A percentile compares a stretch with the other conserved stretches of the same genome.
These are phyloP conservation scores for Rhodotorula kratochvilovae DNA, from an alignment of 768 basidiomycete genomes.

Conservation along the genomic window DNA sequence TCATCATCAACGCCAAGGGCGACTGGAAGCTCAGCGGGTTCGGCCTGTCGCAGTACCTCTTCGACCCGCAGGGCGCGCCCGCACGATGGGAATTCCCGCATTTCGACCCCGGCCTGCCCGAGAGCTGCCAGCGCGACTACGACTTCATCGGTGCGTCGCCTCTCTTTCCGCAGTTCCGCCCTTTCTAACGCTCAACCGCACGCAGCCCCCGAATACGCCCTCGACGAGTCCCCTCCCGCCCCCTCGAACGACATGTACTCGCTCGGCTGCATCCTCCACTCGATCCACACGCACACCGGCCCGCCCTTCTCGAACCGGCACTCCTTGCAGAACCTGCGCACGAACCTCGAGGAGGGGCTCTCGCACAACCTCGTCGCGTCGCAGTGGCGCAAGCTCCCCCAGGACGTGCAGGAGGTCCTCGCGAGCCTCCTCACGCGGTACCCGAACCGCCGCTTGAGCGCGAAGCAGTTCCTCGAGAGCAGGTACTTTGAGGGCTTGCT, in stretches of 20 bases:
- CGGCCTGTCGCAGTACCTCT: constrained; percentile 74
- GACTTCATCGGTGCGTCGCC: constrained; percentile 68
- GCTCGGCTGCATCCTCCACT: constrained; percentile 82
- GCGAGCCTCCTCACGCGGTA: constrained; percentile 75
- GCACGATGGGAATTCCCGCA: constrained; percentile 87
- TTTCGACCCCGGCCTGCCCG: constrained; percentile 71
- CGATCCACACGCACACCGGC: constrained; percentile 75
- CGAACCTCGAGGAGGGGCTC: constrained; percentile 46
- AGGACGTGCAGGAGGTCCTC: constrained; percentile 67
- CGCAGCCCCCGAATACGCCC: constrained; percentile 84
- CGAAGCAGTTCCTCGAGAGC: constrained; percentile 60
- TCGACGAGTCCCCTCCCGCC: constrained; percentile 72
- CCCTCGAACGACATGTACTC: constrained; percentile 91
- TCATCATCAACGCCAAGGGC: constrained; percentile 84
- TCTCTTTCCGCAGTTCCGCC: background rate
- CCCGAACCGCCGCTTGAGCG: constrained; percentile 66
- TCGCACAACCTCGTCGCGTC: constrained; percentile 25
- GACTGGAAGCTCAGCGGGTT: constrained; percentile 97
- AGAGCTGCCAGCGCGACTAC: constrained; percentile 81
- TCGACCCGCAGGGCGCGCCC: constrained; percentile 62
- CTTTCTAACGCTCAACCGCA: background rate
- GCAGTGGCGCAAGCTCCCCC: constrained; percentile 58
- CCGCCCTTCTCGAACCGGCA: constrained; percentile 79
- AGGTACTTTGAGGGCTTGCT: constrained; percentile 88
- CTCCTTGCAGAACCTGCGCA: constrained; percentile 47